Evolutionary conservation across 148 eudicot species (phyloP).

Genomic region (Vaccinium macrocarpon): DNA sequence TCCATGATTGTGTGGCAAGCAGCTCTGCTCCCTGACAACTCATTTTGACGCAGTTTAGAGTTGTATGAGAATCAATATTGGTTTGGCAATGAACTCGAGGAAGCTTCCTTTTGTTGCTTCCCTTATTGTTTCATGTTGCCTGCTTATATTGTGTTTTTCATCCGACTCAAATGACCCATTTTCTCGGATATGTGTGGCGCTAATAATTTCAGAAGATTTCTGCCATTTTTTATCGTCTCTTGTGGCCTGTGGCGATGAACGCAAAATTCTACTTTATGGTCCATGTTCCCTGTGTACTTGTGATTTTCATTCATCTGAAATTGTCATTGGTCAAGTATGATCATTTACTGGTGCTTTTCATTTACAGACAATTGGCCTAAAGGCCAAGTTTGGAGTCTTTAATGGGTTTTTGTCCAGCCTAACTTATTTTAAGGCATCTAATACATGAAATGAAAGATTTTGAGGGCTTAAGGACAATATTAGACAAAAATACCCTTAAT

Average conservation of each 20-base stretch:
- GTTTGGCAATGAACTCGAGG: neutral
- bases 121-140: neutral
- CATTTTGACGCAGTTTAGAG: neutral
- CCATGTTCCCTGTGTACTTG: neutral
- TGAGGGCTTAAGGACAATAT: too few species aligned
- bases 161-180: neutral
- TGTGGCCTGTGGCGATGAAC: neutral
- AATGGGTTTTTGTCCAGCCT: too few species aligned
- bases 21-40: neutral
- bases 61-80: neutral
- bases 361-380: too few species aligned
- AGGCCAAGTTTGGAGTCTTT: too few species aligned
- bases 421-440: too few species aligned
- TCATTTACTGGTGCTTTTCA: neutral
- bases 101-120: neutral
- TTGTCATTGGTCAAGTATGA: neutral
- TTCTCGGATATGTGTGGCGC: neutral
- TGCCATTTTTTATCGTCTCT: neutral
- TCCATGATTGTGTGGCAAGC: neutral
- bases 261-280: neutral
- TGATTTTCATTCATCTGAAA: neutral
- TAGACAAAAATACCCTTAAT: too few species aligned
- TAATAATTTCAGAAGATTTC: neutral
- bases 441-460: too few species aligned
- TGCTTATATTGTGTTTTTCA: neutral